phyloP scores from a whole-genome alignment of 2,329 filamentous ascomycete species.

The Davidsoniella eucalypti region DNA sequence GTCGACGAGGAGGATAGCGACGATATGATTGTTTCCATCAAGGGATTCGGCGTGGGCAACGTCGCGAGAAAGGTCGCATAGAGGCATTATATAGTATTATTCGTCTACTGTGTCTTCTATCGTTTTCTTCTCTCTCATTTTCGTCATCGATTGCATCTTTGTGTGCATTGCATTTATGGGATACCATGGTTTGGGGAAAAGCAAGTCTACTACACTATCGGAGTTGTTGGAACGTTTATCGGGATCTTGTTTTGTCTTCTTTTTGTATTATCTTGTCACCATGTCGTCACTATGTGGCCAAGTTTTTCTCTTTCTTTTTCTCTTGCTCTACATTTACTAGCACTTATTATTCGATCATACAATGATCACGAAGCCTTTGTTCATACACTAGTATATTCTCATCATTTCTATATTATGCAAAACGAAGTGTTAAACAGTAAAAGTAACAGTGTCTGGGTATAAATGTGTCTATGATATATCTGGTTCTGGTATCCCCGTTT shows the following conservation, averaged over 20 bases:
- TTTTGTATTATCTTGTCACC: not conserved
- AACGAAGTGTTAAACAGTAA: not conserved
- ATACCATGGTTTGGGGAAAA: conserved; percentile 9
- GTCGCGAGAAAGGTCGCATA: conserved; percentile 75
- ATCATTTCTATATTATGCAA: not conserved
- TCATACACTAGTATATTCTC: not conserved
- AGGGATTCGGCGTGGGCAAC: conserved; percentile 86
- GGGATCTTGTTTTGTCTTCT: conserved; percentile 7
- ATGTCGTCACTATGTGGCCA: not conserved
- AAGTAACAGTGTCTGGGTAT: not conserved
- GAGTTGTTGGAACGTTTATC: conserved; percentile 11
- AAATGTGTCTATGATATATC: conserved; percentile 2
- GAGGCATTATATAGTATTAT: conserved; percentile 12
- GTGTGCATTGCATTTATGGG: conserved; percentile 10
- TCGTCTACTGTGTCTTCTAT: conserved; percentile 11
- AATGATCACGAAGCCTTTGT: not conserved
- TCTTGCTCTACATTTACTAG: not conserved
- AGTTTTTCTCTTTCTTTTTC: conserved; percentile 1
- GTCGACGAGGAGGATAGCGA: conserved; percentile 46
- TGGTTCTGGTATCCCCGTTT: not conserved
- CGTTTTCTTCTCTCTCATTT: conserved; percentile 7
- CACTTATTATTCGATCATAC: not conserved
- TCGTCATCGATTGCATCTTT: conserved; percentile 2
- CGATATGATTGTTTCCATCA: conserved; percentile 77
- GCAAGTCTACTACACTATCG: conserved; percentile 11